phyloP scores from a whole-genome alignment of 768 basidiomycete genomes.

The Lactifluus subvellereus region DNA sequence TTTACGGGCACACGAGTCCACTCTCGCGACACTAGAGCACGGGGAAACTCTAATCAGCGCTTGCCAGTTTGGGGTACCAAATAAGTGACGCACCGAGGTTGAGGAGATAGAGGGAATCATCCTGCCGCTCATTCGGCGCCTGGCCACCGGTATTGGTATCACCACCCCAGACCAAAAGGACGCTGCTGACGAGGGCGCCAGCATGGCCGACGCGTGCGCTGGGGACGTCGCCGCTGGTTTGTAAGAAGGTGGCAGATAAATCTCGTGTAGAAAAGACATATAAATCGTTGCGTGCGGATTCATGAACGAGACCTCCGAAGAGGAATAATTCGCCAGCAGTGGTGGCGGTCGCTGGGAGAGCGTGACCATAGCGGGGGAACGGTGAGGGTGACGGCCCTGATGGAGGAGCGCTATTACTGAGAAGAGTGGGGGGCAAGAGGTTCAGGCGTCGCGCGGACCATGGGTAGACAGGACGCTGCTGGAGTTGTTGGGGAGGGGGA shows the following conservation, averaged over 20 bases:
- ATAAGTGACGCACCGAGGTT: slow-evolving; percentile 71
- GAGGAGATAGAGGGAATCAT: slow-evolving; percentile 88
- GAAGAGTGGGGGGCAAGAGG: slow-evolving; percentile 59
- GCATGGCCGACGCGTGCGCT: slow-evolving; percentile 94
- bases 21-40: slow-evolving; percentile 71
- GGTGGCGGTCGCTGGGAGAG: slow-evolving; percentile 74
- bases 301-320: slow-evolving; percentile 94
- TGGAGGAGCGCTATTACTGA: slow-evolving; percentile 60
- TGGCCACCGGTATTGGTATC: slow-evolving; percentile 81
- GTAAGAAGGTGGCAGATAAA: slow-evolving; percentile 72
- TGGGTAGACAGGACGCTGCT: slow-evolving; percentile 62
- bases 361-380: slow-evolving; percentile 95
- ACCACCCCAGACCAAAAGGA: slow-evolving; percentile 96
- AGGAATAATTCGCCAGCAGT: slow-evolving; percentile 88
- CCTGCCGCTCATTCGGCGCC: slow-evolving; percentile 67
- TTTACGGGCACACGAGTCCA: slow-evolving; percentile 86
- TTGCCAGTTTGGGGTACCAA: background rate
- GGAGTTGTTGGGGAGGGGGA: slow-evolving; percentile 29
- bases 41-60: background rate
- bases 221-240: slow-evolving; percentile 86
- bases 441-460: slow-evolving; percentile 75
- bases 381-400: slow-evolving; percentile 75
- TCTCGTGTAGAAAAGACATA: slow-evolving; percentile 83
- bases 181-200: slow-evolving; percentile 90
- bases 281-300: slow-evolving; percentile 85